Evolutionary conservation across 495 filamentous ascomycete species (phyloP), one percentile per base, ranked within the genome.

Genomic region (Tuber brumale): DNA sequence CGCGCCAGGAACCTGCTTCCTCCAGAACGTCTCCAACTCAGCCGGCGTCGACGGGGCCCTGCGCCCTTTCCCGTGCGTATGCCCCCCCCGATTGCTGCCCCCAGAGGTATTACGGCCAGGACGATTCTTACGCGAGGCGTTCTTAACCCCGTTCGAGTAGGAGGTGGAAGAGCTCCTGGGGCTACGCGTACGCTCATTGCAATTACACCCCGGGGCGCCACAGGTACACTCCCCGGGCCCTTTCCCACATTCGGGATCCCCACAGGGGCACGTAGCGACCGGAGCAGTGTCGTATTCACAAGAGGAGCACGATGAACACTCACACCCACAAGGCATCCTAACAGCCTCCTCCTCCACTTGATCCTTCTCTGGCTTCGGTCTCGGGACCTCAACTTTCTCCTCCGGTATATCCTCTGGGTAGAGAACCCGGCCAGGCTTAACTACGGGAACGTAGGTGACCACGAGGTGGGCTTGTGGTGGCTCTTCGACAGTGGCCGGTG

Each of bases 201-300:
- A 80, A 6, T 57, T 31, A 23, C 78, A 80, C 57, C 75, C 72
- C 43, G 41, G 39, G 81, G 78, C 79, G 80, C 74, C 75, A 81
- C 82, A 7, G 79, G 81, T 3, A 81, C 81, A 21, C 77, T 79
- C 72, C 19, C 10, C 72, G 14, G 42, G 42, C 4, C 70, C 43
- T 7, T 71, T 71, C 10, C 70, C n/a, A 81, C 42, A 35, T 77
- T 75, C 21, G 79, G 51, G 21, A 77, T 81, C 35, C 78, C 80
- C 61, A 73, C 83, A 85, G 1, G n/a, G 51, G 5, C 51, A 61
- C n/a, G n/a, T 31, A 57, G 7, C 35, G 41, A 44, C 74, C 6
- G 87, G 87, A 78, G 82, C 83, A 75, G 82, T 82, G 31, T 82
- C 84, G 72, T 23, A 9, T 51, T n/a, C 46, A 10, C 82, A 83